Evolutionary conservation across 129 eudicot species (phyloP).

Genomic region (Lonicera japonica): DNA sequence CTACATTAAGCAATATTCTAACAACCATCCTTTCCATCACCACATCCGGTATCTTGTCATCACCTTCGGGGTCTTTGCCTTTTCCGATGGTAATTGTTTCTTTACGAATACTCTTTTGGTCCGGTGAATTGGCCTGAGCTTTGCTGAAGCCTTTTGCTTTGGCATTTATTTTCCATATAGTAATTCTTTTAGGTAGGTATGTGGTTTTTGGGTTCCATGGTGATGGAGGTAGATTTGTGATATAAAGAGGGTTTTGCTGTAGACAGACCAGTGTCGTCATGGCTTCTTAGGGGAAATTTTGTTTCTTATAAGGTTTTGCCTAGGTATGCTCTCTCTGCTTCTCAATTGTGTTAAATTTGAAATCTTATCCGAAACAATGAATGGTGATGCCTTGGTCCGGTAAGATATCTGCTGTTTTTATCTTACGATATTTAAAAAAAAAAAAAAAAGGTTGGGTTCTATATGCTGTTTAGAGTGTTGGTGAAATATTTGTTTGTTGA

Average conservation of each 20-base stretch:
- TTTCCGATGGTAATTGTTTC: neutral
- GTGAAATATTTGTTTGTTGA: no score
- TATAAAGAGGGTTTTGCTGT: constrained; percentile 29
- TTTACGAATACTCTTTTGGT: constrained; percentile 2
- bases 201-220: constrained; percentile 15
- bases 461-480: no score
- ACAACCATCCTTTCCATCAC: constrained; percentile 59
- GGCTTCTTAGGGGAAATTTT: constrained; percentile 15
- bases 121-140: neutral
- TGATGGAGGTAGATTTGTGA: constrained; percentile 20
- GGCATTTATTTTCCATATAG: constrained; percentile 42
- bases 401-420: neutral
- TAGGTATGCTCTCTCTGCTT: neutral
- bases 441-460: no score
- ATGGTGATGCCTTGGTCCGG: constrained; percentile 31
- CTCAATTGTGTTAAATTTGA: neutral
- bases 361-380: constrained; percentile 49
- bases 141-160: constrained; percentile 69
- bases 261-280: constrained; percentile 45
- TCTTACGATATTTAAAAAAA: no score
- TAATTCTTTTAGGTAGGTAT: constrained; percentile 16
- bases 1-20: constrained; percentile 55
- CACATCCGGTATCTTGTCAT: constrained; percentile 64
- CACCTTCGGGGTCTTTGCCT: constrained; percentile 28
- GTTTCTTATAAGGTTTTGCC: neutral